Evolutionary conservation across 805 yeast genomes (phyloP), one percentile per base, ranked within the genome.

Genomic region (Candida insectalens): DNA sequence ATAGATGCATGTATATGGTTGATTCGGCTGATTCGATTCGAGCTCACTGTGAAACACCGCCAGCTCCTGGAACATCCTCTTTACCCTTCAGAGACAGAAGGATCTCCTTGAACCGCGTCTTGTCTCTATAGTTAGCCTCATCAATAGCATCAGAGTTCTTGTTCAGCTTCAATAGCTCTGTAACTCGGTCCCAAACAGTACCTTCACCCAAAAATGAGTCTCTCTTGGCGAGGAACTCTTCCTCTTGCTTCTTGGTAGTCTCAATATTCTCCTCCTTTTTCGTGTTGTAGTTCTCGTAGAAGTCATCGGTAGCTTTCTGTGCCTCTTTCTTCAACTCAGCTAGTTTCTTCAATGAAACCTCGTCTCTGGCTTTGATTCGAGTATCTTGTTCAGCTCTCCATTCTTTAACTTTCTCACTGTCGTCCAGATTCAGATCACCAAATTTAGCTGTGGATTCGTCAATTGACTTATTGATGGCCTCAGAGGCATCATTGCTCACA

Each of bases 221-320:
- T 53, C 92, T 77, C 49, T 80, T 75, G 36, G 69, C 73, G 41
- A 83, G 54, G 53, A 80, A 87, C 39, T 71, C 74, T 44, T 72
- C 76, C 46, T 84, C 83, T 45, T 81, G 92, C 33, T 65, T 63
- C 52, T 67, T 65, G 9, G 83, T 78, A 38, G 70, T 68, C 39
- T 72, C 77, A 36, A 77, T 62, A 33, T 76, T 72, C 43, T 70
- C 70, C 34, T 84, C 89, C 57, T 77, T 81, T 63, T 88, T 88
- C 51, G 69, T 65, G 62, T 84, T 87, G 67, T 89, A 89, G 51
- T 78, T 79, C 47, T 84, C 95, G 58, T 89, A 89, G 57, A 89
- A 89, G 43, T 83, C 95, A 55, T 89, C 96, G 50, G 87, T 74
- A 35, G 85, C 77, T 53, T 77, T 75, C 50, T 74, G 73, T 7